Base-by-base conservation (phyloP, 1,284 basidiomycete genomes). In the Fomitiporia mediterranea region DNA sequence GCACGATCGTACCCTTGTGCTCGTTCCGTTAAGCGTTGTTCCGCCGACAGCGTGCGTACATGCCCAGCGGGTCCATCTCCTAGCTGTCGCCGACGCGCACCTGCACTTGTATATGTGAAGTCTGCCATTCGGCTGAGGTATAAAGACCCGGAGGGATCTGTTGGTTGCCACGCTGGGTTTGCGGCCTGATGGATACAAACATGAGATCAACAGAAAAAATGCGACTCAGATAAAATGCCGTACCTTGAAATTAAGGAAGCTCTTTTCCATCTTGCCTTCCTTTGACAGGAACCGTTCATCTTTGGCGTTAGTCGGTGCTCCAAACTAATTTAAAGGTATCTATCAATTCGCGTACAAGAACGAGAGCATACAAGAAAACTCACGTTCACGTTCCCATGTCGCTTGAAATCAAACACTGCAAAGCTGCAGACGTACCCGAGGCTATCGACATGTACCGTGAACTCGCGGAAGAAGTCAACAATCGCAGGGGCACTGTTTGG, bases 251-350 rank as follows among this genome's bases (percentile, higher is more conserved):
- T 93, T 94, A 35, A 98, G 74, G 72, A 99, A 94, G 65, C 86
- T 91, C 75, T 98, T 95, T 76, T 99, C 96, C 94, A 99, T 98
- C 78, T 98, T 97, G 53, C 91, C 90, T 63, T 95, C 90, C 62
- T 90, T 91, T 4, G 89, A 90, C 62, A 89, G 75, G 74, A 89
- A 84, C 52, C 83, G 80, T 65, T 84, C 84, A 61, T 91, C 84
- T n/a, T 75, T 74, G 17, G 77, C 79, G 37, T 75, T 72, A 2
- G 79, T 78, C 1, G 89, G 89, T 6, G 88, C 91, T 27, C 91
- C 91, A 65, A 91, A 92, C 84, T 90, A 42, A 17, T 28, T 19
- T 1, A 42, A 49, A 23, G 8, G 11, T 44, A 27, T 27, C 48
- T 51, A 19, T 38, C 47, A 38, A 60, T 57, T 53, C 51, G 13